Evolutionary conservation across 140 eudicot species (phyloP).

Genomic region (Cichorium intybus): DNA sequence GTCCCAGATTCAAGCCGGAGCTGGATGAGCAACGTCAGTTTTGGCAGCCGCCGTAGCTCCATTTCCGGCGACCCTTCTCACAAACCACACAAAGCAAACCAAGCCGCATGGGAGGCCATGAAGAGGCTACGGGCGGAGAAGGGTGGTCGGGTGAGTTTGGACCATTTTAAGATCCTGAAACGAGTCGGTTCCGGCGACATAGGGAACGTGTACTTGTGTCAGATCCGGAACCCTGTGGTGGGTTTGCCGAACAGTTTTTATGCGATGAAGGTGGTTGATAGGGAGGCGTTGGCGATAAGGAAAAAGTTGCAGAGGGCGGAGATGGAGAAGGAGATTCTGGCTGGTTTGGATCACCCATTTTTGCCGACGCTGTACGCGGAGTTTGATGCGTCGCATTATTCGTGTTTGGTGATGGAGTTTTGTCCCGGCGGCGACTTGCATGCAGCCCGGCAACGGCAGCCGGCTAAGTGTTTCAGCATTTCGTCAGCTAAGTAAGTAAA

Average conservation of each 20-base stretch:
- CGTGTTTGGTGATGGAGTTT: constrained; percentile 80
- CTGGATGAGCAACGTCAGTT: constrained; percentile 63
- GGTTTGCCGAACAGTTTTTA: constrained; percentile 50
- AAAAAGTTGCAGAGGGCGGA: constrained; percentile 73
- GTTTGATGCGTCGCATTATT: constrained; percentile 77
- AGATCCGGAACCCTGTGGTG: constrained; percentile 59
- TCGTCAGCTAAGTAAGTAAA: constrained; percentile 63
- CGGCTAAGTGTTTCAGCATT: constrained; percentile 49
- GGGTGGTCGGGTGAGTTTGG: constrained; percentile 56
- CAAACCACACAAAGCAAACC: constrained; percentile 81
- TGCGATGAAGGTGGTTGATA: constrained; percentile 84
- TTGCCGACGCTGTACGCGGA: constrained; percentile 68
- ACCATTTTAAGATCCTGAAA: constrained; percentile 62
- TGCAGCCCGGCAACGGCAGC: constrained; percentile 60
- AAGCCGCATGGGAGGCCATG: constrained; percentile 81
- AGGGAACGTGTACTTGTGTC: constrained; percentile 70
- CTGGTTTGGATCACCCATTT: constrained; percentile 73
- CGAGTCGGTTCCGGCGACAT: constrained; percentile 72
- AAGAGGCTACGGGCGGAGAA: constrained; percentile 44
- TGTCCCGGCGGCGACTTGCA: constrained; percentile 81
- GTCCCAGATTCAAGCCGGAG: constrained; percentile 76
- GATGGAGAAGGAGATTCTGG: constrained; percentile 66
- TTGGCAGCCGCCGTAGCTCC: constrained; percentile 42
- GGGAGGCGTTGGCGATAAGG: constrained; percentile 69
- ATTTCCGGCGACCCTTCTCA: constrained; percentile 34